These are phyloP conservation scores for Pseudohalonectria lignicola DNA, from an alignment of 2,329 filamentous ascomycete genomes.

Conservation along the genomic window DNA sequence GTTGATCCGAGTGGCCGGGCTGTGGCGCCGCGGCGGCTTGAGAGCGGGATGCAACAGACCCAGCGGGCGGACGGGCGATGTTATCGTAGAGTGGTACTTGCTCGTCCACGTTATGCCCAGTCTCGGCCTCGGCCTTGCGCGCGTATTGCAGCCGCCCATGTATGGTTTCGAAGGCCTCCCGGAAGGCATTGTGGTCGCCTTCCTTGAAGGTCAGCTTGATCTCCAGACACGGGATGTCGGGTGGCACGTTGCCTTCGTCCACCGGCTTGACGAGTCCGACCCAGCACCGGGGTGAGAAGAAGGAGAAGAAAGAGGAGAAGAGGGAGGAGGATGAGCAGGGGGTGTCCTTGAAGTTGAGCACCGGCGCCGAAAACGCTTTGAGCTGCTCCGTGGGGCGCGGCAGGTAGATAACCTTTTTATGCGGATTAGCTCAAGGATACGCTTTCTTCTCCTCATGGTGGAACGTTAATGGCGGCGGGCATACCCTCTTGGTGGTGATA, in stretches of 20 bases:
- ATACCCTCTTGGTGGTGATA: conserved; percentile 76
- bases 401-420: conserved; percentile 72
- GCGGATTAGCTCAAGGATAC: no score
- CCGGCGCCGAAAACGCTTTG: conserved; percentile 80
- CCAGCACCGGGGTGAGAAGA: conserved; percentile 91
- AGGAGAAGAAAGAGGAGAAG: no score
- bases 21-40: no score
- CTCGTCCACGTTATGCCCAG: conserved; percentile 61
- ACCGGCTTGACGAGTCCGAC: conserved; percentile 70
- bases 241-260: conserved; percentile 70
- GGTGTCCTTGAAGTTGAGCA: conserved; percentile 78
- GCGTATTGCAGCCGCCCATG: conserved; percentile 76
- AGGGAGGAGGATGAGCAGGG: conserved; percentile 78
- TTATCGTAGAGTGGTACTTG: conserved; percentile 82
- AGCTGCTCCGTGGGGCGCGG: conserved; percentile 60
- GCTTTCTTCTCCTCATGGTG: no score
- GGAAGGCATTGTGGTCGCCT: conserved; percentile 88
- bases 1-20: conserved; percentile 8
- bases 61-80: no score
- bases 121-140: conserved; percentile 61
- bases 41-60: no score
- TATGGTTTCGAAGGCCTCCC: conserved; percentile 69
- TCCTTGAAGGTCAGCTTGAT: conserved; percentile 86
- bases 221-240: conserved; percentile 61
- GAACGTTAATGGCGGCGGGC: no score